Base-by-base conservation (phyloP, 192 early-diverging fungal species). In the Umbelopsis isabellina region DNA sequence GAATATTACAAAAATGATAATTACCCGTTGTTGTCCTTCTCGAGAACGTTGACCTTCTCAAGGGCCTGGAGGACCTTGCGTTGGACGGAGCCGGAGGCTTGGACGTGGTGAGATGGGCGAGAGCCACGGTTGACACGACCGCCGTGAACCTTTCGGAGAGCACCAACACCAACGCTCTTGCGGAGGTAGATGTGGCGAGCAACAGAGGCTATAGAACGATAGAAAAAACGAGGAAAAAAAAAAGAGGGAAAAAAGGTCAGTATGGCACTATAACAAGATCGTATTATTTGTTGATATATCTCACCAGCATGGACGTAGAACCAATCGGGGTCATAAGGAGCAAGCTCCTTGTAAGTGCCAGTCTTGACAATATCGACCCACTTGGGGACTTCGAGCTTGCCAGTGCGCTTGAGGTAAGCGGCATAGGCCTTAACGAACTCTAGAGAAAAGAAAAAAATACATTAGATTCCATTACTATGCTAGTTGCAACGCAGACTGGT, bases 351-450 rank as follows among this genome's bases (percentile, higher is more conserved):
- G 91, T 86, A 90, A 69, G 93, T 88, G 67, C 90, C 95, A 73
- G 98, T 98, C 91, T 99, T 99, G 88, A 96, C 97, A 75, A 97
- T 80, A 85, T 99, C 98, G 78, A 95, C 93, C 97, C 97, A 99
- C 85, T 93, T 94, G 80, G 98, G 98, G 74, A 99, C 92, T 80
- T 95, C 92, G 80, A 99, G 92, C 90, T 97, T 96, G 80, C 98
- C 98, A 70, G 94, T 92, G 78, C 93, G 91, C 93, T 98, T 99
- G 78, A 99, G 88, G 91, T 99, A 96, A 75, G 94, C 98, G 79
- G 98, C 94, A 30, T 4, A 41, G 84, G 85, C 98, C 3, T 41
- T 41, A 41, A 92, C 87, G 98, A 41, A 98, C 66, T 87, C 76
- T 78, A 49, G 18, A 67, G 21, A 64, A 37, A 55, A 41, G 52